Evolutionary conservation across 2,329 filamentous ascomycete species (phyloP), one percentile per base, ranked within the genome.

Genomic region (Sporothrix euskadiensis): DNA sequence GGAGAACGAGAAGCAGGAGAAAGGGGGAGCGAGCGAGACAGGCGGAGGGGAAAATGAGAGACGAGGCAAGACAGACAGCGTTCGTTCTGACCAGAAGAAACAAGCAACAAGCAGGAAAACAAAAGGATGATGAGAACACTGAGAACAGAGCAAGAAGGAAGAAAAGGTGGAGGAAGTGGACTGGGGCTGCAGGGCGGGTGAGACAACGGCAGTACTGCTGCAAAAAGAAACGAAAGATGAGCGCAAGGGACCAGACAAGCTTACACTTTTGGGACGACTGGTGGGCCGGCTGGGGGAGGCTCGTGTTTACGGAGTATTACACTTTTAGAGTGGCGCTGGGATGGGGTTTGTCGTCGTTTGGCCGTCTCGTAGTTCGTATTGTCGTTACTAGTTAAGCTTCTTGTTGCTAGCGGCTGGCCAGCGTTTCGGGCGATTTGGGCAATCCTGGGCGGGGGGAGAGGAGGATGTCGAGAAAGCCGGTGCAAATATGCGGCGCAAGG

Each of bases 241-340:
- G 39, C 41, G 26, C 63, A 52, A 52, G 8, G 30, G 44, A 32
- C 44, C 35, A 35, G 16, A 19, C 65, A 35, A 49, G 44, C 44
- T 68, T 26, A 22, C 35, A 9, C 39, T 22, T 41, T 32, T 63
- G 59, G 30, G 57, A 1, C 8, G 41, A 47, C 41, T 47, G 30
- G 30, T 14, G 49, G n/a, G 49, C 3, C 32, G 32, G 39, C 30
- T 61, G 57, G 35, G 59, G 57, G 9, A 16, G 9, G 16, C 47
- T 68, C 65, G 65, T 69, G 66, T 69, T 69, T 56, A n/a, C n/a
- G n/a, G n/a, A n/a, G n/a, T n/a, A n/a, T n/a, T n/a, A 69, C 66
- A 16, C 16, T 47, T 66, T 68, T 52, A 52, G 65, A 68, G 16
- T 10, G 65, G 65, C 30, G 65, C 65, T 68, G 65, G 44, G 65